phyloP scores from a whole-genome alignment of 2,329 filamentous ascomycete species.

The Aspergillus novoparasiticus region DNA sequence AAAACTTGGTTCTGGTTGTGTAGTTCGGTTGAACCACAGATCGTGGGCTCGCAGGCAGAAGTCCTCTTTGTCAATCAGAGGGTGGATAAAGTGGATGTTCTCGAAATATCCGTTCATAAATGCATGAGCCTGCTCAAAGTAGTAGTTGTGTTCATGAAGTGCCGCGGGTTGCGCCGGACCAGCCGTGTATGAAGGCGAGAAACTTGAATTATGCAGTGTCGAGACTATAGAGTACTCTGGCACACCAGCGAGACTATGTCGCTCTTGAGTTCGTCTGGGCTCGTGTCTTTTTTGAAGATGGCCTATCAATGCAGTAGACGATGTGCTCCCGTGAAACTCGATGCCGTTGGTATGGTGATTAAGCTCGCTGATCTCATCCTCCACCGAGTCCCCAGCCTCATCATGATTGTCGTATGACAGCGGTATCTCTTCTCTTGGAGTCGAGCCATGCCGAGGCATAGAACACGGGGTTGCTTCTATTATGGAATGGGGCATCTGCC shows the following conservation, averaged over 20 bases:
- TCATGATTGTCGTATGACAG: constrained; percentile 22
- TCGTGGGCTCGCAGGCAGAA: constrained; percentile 49
- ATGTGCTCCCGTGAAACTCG: constrained; percentile 54
- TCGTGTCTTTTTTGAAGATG: constrained; percentile 41
- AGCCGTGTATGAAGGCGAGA: constrained; percentile 35
- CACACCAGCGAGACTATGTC: constrained; percentile 12
- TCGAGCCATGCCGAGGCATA: constrained; percentile 24
- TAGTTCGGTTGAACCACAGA: constrained; percentile 43
- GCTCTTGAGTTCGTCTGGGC: constrained; percentile 21
- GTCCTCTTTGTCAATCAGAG: constrained; percentile 50
- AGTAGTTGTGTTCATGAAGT: constrained; percentile 37
- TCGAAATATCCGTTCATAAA: constrained; percentile 54
- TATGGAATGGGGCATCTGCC: constrained; percentile 10
- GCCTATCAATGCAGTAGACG: constrained; percentile 49
- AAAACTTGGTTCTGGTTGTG: constrained; percentile 44
- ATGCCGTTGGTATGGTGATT: constrained; percentile 51
- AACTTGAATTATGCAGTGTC: constrained; percentile 50
- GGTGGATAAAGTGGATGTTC: constrained; percentile 53
- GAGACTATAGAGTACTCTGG: constrained; percentile 46
- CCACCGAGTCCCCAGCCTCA: constrained; percentile 29
- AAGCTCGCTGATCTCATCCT: constrained; percentile 47
- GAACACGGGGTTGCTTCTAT: constrained; percentile 29
- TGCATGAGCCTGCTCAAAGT: constrained; percentile 48
- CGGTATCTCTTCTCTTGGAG: constrained; percentile 19
- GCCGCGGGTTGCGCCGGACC: constrained; percentile 23